phyloP scores from a whole-genome alignment of 192 early-diverging fungal species.

The Thoreauomyces humboldtii region DNA sequence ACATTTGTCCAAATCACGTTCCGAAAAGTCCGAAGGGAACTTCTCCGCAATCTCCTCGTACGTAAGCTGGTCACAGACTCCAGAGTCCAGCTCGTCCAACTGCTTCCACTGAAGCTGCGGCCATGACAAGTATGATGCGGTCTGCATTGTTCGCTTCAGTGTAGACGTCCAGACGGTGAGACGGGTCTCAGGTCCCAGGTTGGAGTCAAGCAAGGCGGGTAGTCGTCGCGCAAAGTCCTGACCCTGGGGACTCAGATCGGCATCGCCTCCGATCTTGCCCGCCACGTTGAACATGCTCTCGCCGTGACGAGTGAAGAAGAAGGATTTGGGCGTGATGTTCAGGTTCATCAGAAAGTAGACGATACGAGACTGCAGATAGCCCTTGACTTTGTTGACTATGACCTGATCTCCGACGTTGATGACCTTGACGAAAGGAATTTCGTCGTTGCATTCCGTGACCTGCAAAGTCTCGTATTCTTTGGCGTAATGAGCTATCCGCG shows the following conservation, averaged over 20 bases:
- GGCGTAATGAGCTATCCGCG: conserved; percentile 90
- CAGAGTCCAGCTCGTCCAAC: conserved; percentile 95
- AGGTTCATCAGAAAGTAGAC: conserved; percentile 99
- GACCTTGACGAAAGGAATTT: conserved; percentile 86
- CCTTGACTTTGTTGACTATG: conserved; percentile 91
- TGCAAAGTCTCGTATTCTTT: conserved; percentile 85
- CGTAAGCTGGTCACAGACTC: conserved; percentile 97
- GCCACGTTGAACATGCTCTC: conserved; percentile 91
- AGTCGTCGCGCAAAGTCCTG: conserved; percentile 79
- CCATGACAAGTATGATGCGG: conserved; percentile 72
- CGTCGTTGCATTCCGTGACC: conserved; percentile 46
- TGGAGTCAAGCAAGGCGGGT: conserved; percentile 74
- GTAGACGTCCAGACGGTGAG: conserved; percentile 93
- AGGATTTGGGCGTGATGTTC: conserved; percentile 90
- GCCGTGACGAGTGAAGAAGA: conserved; percentile 81
- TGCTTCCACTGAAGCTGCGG: conserved; percentile 96
- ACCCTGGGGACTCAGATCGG: conserved; percentile 82
- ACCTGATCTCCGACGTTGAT: conserved; percentile 88
- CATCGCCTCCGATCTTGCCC: conserved; percentile 94
- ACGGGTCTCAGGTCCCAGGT: conserved; percentile 57
- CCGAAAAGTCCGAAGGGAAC: conserved; percentile 92
- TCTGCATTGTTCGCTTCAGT: conserved; percentile 88
- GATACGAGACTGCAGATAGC: conserved; percentile 94
- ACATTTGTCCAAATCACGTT: conserved; percentile 97
- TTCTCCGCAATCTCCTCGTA: conserved; percentile 96